Percentiles rank a stretch among this genome's conserved stretches.
Conservation (phyloP, 116 monocot species). For the Papilionanthe hybrid region DNA sequence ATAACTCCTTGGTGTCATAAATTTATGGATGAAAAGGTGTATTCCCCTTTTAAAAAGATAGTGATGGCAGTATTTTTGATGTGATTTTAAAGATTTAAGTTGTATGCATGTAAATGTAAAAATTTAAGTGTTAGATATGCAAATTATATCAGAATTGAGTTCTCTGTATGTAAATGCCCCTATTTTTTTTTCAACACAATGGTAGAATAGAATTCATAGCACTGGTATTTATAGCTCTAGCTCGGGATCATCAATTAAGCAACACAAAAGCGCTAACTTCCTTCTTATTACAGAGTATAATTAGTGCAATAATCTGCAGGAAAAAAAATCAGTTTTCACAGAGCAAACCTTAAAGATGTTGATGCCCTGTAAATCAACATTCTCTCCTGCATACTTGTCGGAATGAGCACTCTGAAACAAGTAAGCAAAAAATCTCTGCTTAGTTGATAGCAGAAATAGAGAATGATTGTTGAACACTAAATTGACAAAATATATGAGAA, state of each 20-base stretch:
- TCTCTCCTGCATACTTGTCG: conserved; percentile 79
- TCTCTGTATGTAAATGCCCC: too few relatives aligned
- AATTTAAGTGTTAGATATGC: too few relatives aligned
- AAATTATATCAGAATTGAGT: too few relatives aligned
- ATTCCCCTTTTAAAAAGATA: too few relatives aligned
- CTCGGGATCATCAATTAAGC: neutral
- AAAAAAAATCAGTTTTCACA: neutral
- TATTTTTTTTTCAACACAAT: too few relatives aligned
- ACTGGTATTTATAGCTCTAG: neutral
- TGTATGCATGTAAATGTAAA: too few relatives aligned
- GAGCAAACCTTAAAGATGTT: conserved; percentile 72
- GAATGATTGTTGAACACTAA: neutral
- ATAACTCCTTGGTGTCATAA: too few relatives aligned
- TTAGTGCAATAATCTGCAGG: neutral
- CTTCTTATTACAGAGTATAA: neutral
- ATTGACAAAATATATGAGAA: neutral
- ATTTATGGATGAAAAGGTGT: too few relatives aligned
- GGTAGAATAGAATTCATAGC: neutral
- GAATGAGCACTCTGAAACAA: conserved; percentile 64
- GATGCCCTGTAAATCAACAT: conserved; percentile 67
- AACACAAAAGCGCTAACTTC: neutral
- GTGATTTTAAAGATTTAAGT: too few relatives aligned
- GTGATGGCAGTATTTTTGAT: too few relatives aligned
- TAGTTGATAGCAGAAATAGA: neutral
- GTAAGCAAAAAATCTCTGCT: neutral